Evolutionary conservation across 2,329 filamentous ascomycete genomes (phyloP), one percentile per base, ranked within the genome.

Genomic region (Emergomyces africanus): DNA sequence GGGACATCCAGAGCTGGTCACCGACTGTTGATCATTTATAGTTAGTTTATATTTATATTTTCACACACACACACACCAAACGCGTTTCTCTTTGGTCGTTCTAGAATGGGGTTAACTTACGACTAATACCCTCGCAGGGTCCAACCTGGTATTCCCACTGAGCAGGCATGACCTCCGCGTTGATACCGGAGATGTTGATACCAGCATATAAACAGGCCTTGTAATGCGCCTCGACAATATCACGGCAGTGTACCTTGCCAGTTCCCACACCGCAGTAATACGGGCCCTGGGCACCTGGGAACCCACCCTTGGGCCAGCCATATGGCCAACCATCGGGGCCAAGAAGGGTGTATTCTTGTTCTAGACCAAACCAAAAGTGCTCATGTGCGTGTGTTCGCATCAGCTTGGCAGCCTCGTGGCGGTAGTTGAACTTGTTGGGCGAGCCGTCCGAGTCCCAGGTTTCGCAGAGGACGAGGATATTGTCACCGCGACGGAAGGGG

Each of bases 121-220:
- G 88, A 73, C 86, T 80, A 69, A 96, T 96, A 64, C 90, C 92
- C 58, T 79, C 76, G 77, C 89, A 95, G 64, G 92, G 92, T 60
- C 92, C 92, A 69, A 96, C 89, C 75, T 96, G 92, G 85, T 89
- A 96, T 76, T 97, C 92, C 92, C 92, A 97, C 78, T 96, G 92
- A 62, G 88, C 90, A 64, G 90, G 88, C 89, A 96, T 95, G 71
- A 99, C 94, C 83, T 99, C 94, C 66, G 94, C 94, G 77, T 99
- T 99, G 79, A 94, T 97, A 71, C 94, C 94, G 30, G 91, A 96
- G 77, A 99, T 97, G 75, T 91, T 86, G 77, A 99, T 82, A 61
- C 88, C 87, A 62, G 92, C 84, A 75, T 90, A 96, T 76, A 97
- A 74, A 81, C 84, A 96, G 66, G 87, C 86, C 78, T 89, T 89